Conservation (phyloP, 176 grass and related monocot genomes). For the Calamus simplicifolius region DNA sequence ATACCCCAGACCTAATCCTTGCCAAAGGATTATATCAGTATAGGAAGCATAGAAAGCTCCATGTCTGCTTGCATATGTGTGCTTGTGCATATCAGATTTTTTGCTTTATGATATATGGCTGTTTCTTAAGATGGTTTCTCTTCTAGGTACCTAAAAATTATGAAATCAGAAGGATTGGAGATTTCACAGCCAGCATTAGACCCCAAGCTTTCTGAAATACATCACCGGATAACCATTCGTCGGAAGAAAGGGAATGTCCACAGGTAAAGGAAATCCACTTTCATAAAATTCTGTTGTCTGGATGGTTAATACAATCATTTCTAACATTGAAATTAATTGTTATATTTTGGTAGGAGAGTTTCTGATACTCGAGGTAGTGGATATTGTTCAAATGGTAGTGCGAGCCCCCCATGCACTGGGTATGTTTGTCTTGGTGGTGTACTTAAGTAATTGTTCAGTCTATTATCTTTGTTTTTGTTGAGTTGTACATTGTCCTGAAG, state of each 20-base stretch:
- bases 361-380: conserved; percentile 38
- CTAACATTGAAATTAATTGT: conserved; percentile 3
- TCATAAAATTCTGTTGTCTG: too few relatives aligned
- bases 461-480: too few relatives aligned
- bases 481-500: too few relatives aligned
- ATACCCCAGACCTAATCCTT: too few relatives aligned
- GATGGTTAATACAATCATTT: too few relatives aligned
- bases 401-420: conserved; percentile 81
- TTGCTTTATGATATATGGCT: neutral
- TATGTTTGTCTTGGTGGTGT: conserved; percentile 19
- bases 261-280: conserved; percentile 39
- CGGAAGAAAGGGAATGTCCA: conserved; percentile 45
- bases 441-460: too few relatives aligned
- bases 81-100: neutral
- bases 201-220: conserved; percentile 73
- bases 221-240: conserved; percentile 81
- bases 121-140: neutral
- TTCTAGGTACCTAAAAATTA: conserved; percentile 69
- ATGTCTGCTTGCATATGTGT: neutral
- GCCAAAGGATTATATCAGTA: too few relatives aligned
- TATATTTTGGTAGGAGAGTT: conserved; percentile 48
- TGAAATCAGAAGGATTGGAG: conserved; percentile 80
- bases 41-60: too few relatives aligned
- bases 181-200: conserved; percentile 87
- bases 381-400: conserved; percentile 43